A percentile compares a stretch with the other conserved stretches of the same genome.
These are phyloP conservation scores for Eucalyptus pauciflora DNA, from an alignment of 345 rosid genomes.

Conservation along the genomic window DNA sequence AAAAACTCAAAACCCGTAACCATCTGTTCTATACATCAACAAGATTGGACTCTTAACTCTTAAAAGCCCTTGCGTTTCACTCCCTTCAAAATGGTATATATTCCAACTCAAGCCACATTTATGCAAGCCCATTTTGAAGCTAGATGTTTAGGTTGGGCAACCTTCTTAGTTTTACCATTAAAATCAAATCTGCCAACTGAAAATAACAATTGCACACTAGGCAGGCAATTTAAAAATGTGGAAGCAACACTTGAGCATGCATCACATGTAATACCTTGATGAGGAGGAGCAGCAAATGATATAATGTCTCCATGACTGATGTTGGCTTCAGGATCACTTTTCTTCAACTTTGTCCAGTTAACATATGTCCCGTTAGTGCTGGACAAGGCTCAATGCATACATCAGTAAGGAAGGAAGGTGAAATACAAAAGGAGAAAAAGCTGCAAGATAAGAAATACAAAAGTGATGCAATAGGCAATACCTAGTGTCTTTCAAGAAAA, in stretches of 20 bases:
- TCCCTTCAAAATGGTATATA: background rate
- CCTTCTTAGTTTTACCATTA: background rate
- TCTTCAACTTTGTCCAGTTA: conserved; percentile 72
- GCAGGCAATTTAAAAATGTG: background rate
- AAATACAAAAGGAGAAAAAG: background rate
- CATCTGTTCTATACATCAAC: background rate
- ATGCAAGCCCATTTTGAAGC: background rate
- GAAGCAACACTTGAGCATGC: background rate
- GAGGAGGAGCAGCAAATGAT: conserved; percentile 77
- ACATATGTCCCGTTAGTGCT: conserved; percentile 87
- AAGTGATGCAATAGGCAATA: background rate
- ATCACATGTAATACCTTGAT: conserved; percentile 42
- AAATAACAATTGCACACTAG: background rate
- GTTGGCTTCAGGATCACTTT: conserved; percentile 45
- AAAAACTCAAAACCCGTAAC: background rate
- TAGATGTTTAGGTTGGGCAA: background rate
- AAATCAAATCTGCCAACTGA: background rate
- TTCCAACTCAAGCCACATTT: background rate
- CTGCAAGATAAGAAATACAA: background rate
- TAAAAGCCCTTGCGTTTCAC: background rate
- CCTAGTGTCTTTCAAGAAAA: conserved; percentile 80
- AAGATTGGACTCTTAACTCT: background rate
- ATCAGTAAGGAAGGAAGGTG: background rate
- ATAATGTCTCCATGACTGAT: conserved; percentile 80
- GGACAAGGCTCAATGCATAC: background rate